Conservation (phyloP, 2,329 filamentous ascomycete genomes). For the Xylaria sp. region DNA sequence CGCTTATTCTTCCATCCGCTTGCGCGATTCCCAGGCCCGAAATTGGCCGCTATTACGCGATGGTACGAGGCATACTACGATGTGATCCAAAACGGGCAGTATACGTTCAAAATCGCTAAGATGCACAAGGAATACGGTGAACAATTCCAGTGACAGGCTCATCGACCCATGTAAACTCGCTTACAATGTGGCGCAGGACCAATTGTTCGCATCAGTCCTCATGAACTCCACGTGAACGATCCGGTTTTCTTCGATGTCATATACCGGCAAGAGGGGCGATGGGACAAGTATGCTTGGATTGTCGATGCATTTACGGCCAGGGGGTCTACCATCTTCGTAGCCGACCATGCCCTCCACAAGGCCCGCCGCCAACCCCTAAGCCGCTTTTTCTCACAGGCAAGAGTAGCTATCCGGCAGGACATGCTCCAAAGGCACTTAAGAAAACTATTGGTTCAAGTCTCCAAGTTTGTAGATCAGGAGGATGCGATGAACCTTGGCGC, state of each 20-base stretch:
- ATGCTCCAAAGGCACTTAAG: no score
- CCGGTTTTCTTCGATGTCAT: slow-evolving; percentile 22
- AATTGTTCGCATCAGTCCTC: slow-evolving; percentile 30
- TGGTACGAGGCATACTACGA: slow-evolving; percentile 30
- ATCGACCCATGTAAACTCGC: no score
- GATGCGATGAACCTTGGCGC: no score
- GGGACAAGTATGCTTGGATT: slow-evolving; percentile 35
- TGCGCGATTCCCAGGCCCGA: slow-evolving; percentile 24
- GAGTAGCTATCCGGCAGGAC: slow-evolving; percentile 15
- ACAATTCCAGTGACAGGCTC: neutral
- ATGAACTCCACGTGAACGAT: slow-evolving; percentile 33
- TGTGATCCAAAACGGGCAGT: slow-evolving; percentile 20
- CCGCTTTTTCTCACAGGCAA: slow-evolving; percentile 39
- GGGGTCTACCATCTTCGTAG: slow-evolving; percentile 13
- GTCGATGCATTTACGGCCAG: slow-evolving; percentile 23
- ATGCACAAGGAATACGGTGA: slow-evolving; percentile 33
- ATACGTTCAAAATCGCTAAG: slow-evolving; percentile 29
- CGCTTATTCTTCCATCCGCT: slow-evolving; percentile 16
- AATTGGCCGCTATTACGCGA: slow-evolving; percentile 18
- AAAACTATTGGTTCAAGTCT: no score
- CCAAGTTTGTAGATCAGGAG: no score
- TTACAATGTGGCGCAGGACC: slow-evolving; percentile 18
- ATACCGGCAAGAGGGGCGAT: slow-evolving; percentile 30
- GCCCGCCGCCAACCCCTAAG: slow-evolving; percentile 35
- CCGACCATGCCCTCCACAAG: slow-evolving; percentile 33